These are phyloP conservation scores for Yamadazyma takamatsuzukensis DNA, from an alignment of 805 yeast genomes.

Conservation along the genomic window DNA sequence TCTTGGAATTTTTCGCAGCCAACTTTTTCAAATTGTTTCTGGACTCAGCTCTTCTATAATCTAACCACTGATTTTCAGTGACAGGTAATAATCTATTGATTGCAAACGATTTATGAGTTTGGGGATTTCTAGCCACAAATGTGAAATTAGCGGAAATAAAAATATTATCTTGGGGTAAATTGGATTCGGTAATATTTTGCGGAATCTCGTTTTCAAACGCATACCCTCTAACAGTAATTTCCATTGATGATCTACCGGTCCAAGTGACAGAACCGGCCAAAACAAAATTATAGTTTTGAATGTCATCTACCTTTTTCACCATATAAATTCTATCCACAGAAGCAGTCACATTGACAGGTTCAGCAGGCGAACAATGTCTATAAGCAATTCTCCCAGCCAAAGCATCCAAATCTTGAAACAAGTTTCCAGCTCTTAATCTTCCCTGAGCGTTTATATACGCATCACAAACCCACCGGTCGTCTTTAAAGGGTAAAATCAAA, in stretches of 20 bases:
- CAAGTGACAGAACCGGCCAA: conserved; percentile 90
- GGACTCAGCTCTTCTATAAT: conserved; percentile 83
- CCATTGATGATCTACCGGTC: conserved; percentile 96
- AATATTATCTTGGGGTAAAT: conserved; percentile 62
- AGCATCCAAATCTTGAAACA: conserved; percentile 92
- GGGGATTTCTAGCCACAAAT: conserved; percentile 92
- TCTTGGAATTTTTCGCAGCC: conserved; percentile 60
- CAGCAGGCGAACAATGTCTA: conserved; percentile 91
- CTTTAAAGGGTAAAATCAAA: conserved; percentile 74
- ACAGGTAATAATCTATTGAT: conserved; percentile 78
- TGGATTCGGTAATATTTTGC: conserved; percentile 48
- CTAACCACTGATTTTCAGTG: conserved; percentile 73
- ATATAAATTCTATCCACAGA: conserved; percentile 88
- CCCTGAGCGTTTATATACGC: conserved; percentile 88
- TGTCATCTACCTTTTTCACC: conserved; percentile 78
- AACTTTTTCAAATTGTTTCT: conserved; percentile 83
- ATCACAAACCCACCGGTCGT: conserved; percentile 78
- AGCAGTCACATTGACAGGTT: conserved; percentile 94
- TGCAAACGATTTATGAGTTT: conserved; percentile 85
- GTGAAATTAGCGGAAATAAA: conserved; percentile 90
- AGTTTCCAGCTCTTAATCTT: conserved; percentile 86
- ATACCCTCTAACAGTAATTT: conserved; percentile 85
- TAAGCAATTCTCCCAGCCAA: conserved; percentile 92
- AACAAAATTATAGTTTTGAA: conserved; percentile 69
- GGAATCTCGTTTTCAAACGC: conserved; percentile 61